These are phyloP conservation scores for Lentinula raphanica DNA, from an alignment of 768 basidiomycete species.

Conservation along the genomic window DNA sequence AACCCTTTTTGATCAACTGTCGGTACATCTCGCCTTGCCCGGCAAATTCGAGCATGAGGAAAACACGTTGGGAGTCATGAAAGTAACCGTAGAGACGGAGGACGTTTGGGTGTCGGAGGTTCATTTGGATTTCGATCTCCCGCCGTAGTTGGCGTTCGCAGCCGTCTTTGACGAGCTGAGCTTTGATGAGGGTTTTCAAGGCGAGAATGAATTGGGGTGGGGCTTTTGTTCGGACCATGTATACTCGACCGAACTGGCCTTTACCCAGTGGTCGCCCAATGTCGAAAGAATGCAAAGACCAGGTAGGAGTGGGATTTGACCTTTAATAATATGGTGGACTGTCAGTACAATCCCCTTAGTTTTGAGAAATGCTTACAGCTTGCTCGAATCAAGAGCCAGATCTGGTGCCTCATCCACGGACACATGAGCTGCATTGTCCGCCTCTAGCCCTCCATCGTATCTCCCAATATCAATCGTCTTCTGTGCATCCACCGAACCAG, in stretches of 20 bases:
- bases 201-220: slow-evolving; percentile 91
- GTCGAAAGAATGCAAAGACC: slow-evolving; percentile 83
- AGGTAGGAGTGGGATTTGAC: slow-evolving; percentile 70
- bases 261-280: slow-evolving; percentile 97
- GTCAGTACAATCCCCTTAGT: too few species aligned
- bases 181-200: slow-evolving; percentile 96
- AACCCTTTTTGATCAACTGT: slow-evolving; percentile 80
- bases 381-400: slow-evolving; percentile 82
- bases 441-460: slow-evolving; percentile 92
- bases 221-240: slow-evolving; percentile 94
- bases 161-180: slow-evolving; percentile 83
- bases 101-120: slow-evolving; percentile 92
- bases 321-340: slow-evolving; percentile 26
- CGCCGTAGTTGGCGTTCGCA: slow-evolving; percentile 97
- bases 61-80: slow-evolving; percentile 95
- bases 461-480: slow-evolving; percentile 60
- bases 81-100: slow-evolving; percentile 95
- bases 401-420: slow-evolving; percentile 75
- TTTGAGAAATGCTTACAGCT: slow-evolving; percentile 38
- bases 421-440: slow-evolving; percentile 75
- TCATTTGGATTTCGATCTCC: slow-evolving; percentile 98
- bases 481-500: neutral
- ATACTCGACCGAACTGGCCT: slow-evolving; percentile 97
- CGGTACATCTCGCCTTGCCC: slow-evolving; percentile 97
- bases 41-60: slow-evolving; percentile 97